Conservation (phyloP, 768 basidiomycete genomes). For the Amanita phalloides region DNA sequence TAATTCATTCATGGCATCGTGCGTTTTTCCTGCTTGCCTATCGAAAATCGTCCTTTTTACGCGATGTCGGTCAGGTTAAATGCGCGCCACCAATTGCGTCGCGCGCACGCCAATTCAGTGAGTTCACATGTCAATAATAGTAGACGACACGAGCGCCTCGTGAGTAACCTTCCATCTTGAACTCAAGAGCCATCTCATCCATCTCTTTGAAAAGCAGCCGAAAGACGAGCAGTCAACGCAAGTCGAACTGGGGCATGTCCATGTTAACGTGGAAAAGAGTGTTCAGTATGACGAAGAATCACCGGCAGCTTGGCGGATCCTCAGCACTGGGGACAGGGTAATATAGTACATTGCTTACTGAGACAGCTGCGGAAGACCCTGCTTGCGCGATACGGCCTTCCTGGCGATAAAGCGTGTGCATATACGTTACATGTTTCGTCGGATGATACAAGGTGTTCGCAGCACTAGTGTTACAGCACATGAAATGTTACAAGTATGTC, state of each 20-base stretch:
- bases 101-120: conserved; percentile 1
- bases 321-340: not conserved
- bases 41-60: not conserved
- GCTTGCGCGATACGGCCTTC: not conserved
- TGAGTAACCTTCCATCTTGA: not conserved
- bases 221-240: not conserved
- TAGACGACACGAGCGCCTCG: not conserved
- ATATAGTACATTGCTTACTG: conserved; percentile 1
- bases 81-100: conserved; percentile 13
- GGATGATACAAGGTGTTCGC: not conserved
- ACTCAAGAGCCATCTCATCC: not conserved
- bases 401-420: not conserved
- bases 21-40: conserved; percentile 1
- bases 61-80: conserved; percentile 9
- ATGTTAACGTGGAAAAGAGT: conserved; percentile 14
- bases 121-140: not conserved
- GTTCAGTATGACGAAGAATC: conserved; percentile 8
- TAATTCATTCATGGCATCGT: conserved; percentile 32
- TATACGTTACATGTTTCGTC: not conserved
- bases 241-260: conserved; percentile 8
- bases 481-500: not conserved
- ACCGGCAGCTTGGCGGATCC: not conserved
- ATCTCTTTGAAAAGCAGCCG: not conserved
- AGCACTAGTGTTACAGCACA: not conserved
- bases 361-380: not conserved